Evolutionary conservation across 208 protist genomes (phyloP), one percentile per base, ranked within the genome.

Genomic region (Trypanosoma grayi): DNA sequence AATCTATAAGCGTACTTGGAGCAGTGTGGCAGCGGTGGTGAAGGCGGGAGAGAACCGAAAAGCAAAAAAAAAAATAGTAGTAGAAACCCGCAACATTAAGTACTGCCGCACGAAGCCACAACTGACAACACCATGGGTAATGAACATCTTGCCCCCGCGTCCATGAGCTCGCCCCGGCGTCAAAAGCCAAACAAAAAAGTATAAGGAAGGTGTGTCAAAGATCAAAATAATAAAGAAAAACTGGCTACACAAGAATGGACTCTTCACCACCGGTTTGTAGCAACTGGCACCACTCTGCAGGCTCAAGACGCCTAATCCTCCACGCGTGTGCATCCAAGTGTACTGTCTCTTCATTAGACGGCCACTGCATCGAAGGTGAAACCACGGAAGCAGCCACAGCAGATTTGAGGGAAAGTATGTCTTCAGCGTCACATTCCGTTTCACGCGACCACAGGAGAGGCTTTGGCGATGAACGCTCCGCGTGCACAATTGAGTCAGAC

Each of bases 181-280:
- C 7, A 52, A 47, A 41, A n/a, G 55, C 33, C 43, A 30, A 41
- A 62, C 14, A 45, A 44, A 52, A 69, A 60, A 10, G 59, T 62
- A 46, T 62, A 68, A 73, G 51, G 65, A 33, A n/a, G 61, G 63
- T 48, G 65, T 59, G 41, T 34, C 64, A 63, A 72, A 25, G 63
- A 61, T 62, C 14, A 3, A 64, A 53, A 59, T 33, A 66, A 28
- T 30, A 48, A 56, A 18, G 45, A 55, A 41, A 43, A 43, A 43
- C 3, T 5, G 6, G 14, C 16, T 60, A 28, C 31, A 20, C 27
- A n/a, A 11, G 25, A 30, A 63, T 41, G 0, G 16, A 24, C 27
- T 60, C 39, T 36, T 51, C 44, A 40, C 37, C 31, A 10, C 11
- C 27, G 8, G 52, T 16, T 28, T 41, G 28, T 20, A 53, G 52